Conservation (phyloP, 1,139 yeast genomes). For the Blastobotrys niveus region DNA sequence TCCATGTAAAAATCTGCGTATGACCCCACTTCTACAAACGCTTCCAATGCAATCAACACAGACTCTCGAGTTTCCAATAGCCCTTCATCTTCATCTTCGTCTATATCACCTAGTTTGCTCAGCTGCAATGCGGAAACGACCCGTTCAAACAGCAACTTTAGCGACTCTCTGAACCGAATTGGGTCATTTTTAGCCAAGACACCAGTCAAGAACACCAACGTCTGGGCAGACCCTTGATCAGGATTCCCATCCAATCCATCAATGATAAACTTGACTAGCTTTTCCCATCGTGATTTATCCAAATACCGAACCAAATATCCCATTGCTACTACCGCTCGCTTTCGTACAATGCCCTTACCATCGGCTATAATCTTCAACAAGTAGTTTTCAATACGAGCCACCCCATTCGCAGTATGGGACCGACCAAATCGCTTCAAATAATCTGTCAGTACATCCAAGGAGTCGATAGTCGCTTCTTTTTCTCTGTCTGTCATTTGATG, state of each 20-base stretch:
- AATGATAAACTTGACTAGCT: slow-evolving; percentile 23
- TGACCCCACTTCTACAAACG: slow-evolving; percentile 25
- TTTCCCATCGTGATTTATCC: slow-evolving; percentile 28
- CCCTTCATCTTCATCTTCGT: slow-evolving; percentile 20
- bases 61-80: slow-evolving; percentile 33
- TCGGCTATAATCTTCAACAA: slow-evolving; percentile 25
- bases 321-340: slow-evolving; percentile 48
- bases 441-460: slow-evolving; percentile 60
- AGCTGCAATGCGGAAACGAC: slow-evolving; percentile 24
- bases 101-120: slow-evolving; percentile 13
- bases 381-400: slow-evolving; percentile 34
- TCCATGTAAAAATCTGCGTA: slow-evolving; percentile 30
- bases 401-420: slow-evolving; percentile 42
- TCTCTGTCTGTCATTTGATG: slow-evolving; percentile 33
- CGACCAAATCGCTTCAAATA: slow-evolving; percentile 51
- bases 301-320: slow-evolving; percentile 44
- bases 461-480: slow-evolving; percentile 44
- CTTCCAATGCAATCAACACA: slow-evolving; percentile 30
- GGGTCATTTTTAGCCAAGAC: slow-evolving; percentile 30
- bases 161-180: slow-evolving; percentile 22
- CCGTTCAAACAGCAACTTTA: slow-evolving; percentile 23
- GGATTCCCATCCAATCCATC: slow-evolving; percentile 19
- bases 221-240: slow-evolving; percentile 17
- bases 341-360: slow-evolving; percentile 30
- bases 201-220: slow-evolving; percentile 27